These are phyloP conservation scores for Venturia carpophila DNA, from an alignment of 2,329 filamentous ascomycete species.

Conservation along the genomic window DNA sequence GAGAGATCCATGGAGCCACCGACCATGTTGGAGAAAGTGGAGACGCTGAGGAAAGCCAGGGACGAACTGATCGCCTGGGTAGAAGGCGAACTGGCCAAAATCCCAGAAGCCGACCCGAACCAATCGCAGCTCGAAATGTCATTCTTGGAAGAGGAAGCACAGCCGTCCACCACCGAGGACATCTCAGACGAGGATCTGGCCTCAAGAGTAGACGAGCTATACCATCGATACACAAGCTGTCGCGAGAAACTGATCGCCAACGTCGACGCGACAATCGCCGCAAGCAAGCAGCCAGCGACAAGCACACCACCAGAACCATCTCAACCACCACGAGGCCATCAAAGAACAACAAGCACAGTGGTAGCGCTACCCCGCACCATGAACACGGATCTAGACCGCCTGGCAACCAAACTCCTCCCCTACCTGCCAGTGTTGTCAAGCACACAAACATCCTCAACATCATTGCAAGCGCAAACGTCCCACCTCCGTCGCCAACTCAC, in stretches of 20 bases:
- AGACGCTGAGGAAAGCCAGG: constrained; percentile 38
- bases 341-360: not conserved
- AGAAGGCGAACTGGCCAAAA: constrained; percentile 40
- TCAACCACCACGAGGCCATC: not conserved
- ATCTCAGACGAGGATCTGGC: constrained; percentile 22
- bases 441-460: constrained; percentile 26
- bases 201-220: constrained; percentile 25
- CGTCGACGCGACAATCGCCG: constrained; percentile 10
- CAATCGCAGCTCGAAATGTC: constrained; percentile 24
- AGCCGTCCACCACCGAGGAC: constrained; percentile 20
- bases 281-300: not conserved
- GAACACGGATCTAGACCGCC: not conserved
- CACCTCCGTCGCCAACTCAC: constrained; percentile 30
- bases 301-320: not conserved
- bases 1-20: not conserved
- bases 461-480: constrained; percentile 29
- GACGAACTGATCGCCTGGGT: constrained; percentile 46
- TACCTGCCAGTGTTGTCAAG: constrained; percentile 27
- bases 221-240: constrained; percentile 28
- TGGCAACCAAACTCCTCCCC: constrained; percentile 26
- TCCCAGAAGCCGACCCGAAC: constrained; percentile 30
- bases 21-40: constrained; percentile 22
- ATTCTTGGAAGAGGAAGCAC: constrained; percentile 15
- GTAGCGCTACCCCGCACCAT: not conserved
- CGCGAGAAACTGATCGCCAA: constrained; percentile 15